Conservation (phyloP, 2,329 filamentous ascomycete genomes). For the Huntiella abstrusa region DNA sequence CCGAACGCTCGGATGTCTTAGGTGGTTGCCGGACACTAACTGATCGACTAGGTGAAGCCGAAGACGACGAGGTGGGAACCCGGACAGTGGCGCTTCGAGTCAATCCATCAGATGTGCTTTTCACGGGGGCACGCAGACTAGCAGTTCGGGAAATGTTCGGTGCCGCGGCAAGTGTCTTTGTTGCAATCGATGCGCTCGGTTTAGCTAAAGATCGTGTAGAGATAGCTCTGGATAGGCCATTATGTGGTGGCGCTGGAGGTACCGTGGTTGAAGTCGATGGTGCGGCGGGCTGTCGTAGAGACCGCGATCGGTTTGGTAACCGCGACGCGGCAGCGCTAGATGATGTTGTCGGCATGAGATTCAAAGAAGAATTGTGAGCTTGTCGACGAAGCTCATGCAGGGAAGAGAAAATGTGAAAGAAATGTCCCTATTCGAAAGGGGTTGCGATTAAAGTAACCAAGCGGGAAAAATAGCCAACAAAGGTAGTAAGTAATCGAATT, state of each 20-base stretch:
- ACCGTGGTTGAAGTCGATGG: slow-evolving; percentile 6
- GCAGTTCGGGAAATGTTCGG: not conserved
- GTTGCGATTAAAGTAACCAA: no score
- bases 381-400: no score
- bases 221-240: not conserved
- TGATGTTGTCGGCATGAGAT: not conserved
- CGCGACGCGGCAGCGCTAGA: slow-evolving; percentile 20
- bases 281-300: slow-evolving; percentile 25
- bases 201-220: no score
- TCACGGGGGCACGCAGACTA: not conserved
- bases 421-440: no score
- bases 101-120: not conserved
- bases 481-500: no score
- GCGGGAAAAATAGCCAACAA: no score
- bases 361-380: no score
- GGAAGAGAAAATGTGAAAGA: no score
- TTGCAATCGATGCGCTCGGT: no score
- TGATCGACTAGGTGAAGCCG: not conserved
- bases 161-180: no score
- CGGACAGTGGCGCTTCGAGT: not conserved
- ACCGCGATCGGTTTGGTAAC: slow-evolving; percentile 25
- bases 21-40: not conserved
- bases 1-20: not conserved
- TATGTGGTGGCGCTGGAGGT: not conserved
- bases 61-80: not conserved